Base-by-base conservation (phyloP, 2,329 filamentous ascomycete species). In the Diaporthe nobilis region DNA sequence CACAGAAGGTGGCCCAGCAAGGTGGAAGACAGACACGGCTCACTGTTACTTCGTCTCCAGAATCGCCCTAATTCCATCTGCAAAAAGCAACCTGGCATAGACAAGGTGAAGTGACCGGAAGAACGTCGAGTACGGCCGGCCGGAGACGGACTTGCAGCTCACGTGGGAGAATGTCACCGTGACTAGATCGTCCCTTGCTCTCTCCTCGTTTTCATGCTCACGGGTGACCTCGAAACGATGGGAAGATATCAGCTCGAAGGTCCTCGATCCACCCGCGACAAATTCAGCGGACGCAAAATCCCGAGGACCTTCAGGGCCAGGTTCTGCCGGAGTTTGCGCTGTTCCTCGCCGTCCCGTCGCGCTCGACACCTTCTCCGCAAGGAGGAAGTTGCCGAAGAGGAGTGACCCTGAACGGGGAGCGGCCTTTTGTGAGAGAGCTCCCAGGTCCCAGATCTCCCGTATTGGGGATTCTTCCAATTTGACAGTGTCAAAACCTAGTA, bases 151-250 rank as follows among this genome's bases (percentile, higher is more conserved):
- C 5, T 73, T 65, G 17, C 71, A 73, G 34, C 71, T 65, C 17
- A 73, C 71, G 22, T 67, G 60, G 17, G 58, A 65, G 31, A 73
- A 65, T 20, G 71, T 73, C 17, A 67, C 71, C 8, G 20, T 49
- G n/a, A 73, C 34, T 4, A 53, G 15, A 8, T 22, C 34, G 1
- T 2, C 20, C 25, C 8, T 8, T 22, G n/a, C 60, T 39, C 12
- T 10, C 3, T 31, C 13, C 8, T 17, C 28, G 2, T 10, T 22
- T 3, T 31, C 31, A 5, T 37, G 28, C 63, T 51, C 31, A 3
- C 58, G 71, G 22, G 31, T 28, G 37, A 67, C 49, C 60, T 73
- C 71, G 71, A 73, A 73, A 9, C 71, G 71, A 57, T 73, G 71
- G 6, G 71, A 73, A 0, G 71, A 55, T 9, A 73, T 42, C 4